Percentiles rank a stretch among this genome's conserved stretches.
These are phyloP conservation scores for Viola odorata DNA, from an alignment of 345 rosid genomes.

Conservation along the genomic window DNA sequence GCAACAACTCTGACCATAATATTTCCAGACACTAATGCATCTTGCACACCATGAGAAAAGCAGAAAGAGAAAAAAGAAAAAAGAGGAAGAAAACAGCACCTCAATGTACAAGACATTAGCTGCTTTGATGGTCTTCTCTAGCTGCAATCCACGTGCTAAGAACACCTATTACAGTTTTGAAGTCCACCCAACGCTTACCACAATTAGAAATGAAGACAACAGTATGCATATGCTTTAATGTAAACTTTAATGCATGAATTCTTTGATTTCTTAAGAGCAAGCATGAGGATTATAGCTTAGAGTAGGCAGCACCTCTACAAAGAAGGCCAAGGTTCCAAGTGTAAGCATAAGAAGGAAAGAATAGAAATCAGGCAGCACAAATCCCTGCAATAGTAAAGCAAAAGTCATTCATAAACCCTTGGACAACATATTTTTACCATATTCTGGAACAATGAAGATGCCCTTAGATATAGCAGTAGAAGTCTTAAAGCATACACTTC, in stretches of 20 bases:
- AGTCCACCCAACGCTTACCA: constrained; percentile 4
- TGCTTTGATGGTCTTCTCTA: constrained; percentile 79
- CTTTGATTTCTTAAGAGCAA: constrained; percentile 3
- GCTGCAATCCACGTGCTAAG: constrained; percentile 82
- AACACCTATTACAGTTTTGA: constrained; percentile 42
- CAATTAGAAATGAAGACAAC: background rate
- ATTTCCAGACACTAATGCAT: background rate
- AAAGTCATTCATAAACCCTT: constrained; percentile 5
- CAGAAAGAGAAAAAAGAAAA: background rate
- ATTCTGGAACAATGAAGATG: background rate
- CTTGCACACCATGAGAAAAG: background rate
- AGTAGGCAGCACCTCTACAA: constrained; percentile 56
- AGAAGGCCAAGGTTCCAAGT: constrained; percentile 66
- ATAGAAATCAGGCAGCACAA: constrained; percentile 58
- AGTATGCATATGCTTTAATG: too few species aligned
- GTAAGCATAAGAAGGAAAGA: constrained; percentile 48
- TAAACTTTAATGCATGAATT: background rate
- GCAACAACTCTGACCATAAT: background rate
- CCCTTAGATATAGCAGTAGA: background rate
- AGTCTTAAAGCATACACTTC: background rate
- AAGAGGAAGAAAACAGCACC: constrained; percentile 29
- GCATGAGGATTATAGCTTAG: background rate
- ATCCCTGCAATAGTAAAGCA: constrained; percentile 40
- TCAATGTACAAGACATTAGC: constrained; percentile 59
- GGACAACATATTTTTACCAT: too few species aligned